phyloP scores from a whole-genome alignment of 176 grass and related monocot genomes.

The Zizania latifolia region DNA sequence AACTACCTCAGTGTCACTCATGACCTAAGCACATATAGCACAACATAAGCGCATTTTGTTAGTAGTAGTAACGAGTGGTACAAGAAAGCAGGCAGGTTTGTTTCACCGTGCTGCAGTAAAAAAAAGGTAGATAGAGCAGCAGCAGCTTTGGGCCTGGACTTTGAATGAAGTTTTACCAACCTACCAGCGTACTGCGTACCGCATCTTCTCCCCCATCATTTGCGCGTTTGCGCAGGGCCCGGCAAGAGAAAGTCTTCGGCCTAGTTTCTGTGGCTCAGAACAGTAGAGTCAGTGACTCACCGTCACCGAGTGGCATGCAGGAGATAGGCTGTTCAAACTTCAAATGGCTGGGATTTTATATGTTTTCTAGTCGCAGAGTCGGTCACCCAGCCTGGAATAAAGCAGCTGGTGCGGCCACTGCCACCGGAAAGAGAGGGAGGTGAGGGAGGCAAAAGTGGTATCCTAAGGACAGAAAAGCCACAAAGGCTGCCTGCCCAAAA shows the following conservation, averaged over 20 bases:
- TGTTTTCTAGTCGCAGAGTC: neutral
- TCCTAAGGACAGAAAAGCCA: slow-evolving; percentile 15
- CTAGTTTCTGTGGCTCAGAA: neutral
- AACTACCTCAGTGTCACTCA: neutral
- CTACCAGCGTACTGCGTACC: neutral
- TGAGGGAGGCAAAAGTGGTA: neutral
- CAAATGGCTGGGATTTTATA: neutral
- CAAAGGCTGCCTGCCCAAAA: slow-evolving; percentile 27
- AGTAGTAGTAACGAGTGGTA: neutral
- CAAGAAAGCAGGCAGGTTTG: neutral
- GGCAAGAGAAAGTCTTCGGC: slow-evolving; percentile 13
- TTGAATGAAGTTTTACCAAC: slow-evolving; percentile 13
- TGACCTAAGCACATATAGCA: neutral
- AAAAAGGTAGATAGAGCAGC: neutral
- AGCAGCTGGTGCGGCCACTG: slow-evolving; percentile 10
- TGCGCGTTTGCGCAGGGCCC: neutral
- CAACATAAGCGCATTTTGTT: neutral
- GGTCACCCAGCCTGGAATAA: slow-evolving; percentile 34
- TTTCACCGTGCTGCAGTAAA: neutral
- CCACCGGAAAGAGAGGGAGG: neutral
- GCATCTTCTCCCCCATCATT: slow-evolving; percentile 3
- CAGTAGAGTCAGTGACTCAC: neutral
- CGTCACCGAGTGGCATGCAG: neutral
- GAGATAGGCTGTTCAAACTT: slow-evolving; percentile 5
- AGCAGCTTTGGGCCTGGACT: neutral